Conservation (phyloP, 2,329 filamentous ascomycete genomes). For the Penicillium crustosum region DNA sequence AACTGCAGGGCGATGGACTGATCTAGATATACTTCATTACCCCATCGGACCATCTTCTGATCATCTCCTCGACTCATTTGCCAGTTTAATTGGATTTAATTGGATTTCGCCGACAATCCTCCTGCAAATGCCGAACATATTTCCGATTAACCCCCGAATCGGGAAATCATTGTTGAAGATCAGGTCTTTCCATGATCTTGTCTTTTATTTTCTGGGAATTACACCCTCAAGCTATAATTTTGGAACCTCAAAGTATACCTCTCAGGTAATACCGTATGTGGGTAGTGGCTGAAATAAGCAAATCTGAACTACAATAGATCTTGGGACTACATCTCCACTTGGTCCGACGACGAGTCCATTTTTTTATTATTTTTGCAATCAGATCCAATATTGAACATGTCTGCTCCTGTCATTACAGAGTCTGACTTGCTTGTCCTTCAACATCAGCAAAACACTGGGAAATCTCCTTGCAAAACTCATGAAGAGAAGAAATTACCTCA, state of each 20-base stretch:
- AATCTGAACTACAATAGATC: neutral
- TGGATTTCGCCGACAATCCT: constrained; percentile 23
- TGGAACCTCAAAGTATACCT: neutral
- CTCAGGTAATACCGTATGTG: neutral
- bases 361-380: neutral
- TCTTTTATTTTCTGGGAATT: neutral
- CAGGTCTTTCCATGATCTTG: neutral
- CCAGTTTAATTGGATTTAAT: too few relatives aligned
- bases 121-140: constrained; percentile 14
- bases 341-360: neutral
- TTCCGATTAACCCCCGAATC: constrained; percentile 19
- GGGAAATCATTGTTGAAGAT: neutral
- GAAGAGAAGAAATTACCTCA: neutral
- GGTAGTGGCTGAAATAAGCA: neutral
- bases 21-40: too few relatives aligned
- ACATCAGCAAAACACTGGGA: neutral
- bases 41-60: neutral
- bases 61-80: neutral
- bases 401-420: neutral
- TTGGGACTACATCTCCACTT: neutral
- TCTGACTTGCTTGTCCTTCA: neutral
- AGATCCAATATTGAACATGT: neutral
- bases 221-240: neutral
- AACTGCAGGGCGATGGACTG: too few relatives aligned
- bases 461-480: neutral